Evolutionary conservation across 2,329 filamentous ascomycete genomes (phyloP), one percentile per base, ranked within the genome.

Genomic region (Alternaria triticina): DNA sequence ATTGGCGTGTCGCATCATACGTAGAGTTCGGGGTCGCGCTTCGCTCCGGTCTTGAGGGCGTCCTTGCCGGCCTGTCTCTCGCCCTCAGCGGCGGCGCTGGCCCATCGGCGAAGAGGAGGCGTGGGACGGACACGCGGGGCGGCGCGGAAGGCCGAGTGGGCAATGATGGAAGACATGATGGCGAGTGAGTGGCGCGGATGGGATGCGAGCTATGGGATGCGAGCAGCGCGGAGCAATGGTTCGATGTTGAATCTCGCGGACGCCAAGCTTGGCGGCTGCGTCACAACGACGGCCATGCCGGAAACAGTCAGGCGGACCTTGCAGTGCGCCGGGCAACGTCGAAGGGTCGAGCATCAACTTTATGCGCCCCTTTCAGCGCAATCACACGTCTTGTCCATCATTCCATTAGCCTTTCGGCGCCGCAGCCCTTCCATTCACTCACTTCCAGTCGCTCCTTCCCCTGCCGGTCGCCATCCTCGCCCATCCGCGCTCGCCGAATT

Each of bases 11-110:
- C 49, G 55, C 17, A 15, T 66, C 87, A 71, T 87, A 92, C 90
- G 80, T 90, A 91, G 79, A 92, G 89, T 84, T 93, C 90, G 62
- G 90, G 90, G 80, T 93, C 90, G 79, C 84, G 84, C 84, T 87
- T 89, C 60, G 89, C 88, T 73, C 86, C 90, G 79, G 88, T 85
- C 77, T 87, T 86, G 76, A 91, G 82, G 70, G 80, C 81, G 67
- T 81, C 72, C 74, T 81, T 82, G 78, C 80, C 79, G 68, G 73
- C 74, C 62, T 82, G 79, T 70, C 85, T 82, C 68, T 85, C 83
- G 52, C 82, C 79, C 67, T 78, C 80, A 67, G 79, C 78, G 44
- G 77, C 77, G 46, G 69, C 78, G 71, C 80, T 80, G 62, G 75
- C 74, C 60, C 78, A 77, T 62, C 80, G 74, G 65, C 77, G 76